Base-by-base conservation (phyloP, 2,329 filamentous ascomycete genomes). In the Fonsecaea monophora region DNA sequence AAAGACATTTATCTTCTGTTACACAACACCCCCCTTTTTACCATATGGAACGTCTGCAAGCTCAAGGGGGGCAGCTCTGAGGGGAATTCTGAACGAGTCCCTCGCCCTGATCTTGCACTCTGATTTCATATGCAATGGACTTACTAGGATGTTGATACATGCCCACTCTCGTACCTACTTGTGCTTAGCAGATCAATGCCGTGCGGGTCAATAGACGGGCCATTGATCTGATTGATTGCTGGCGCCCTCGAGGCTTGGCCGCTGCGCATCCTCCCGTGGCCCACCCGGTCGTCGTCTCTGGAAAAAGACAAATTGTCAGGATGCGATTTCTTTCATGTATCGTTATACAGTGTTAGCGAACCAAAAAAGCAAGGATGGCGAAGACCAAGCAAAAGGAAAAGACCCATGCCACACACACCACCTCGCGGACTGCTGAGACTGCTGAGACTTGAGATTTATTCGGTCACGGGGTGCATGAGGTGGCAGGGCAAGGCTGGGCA, bases 71-170 rank as follows among this genome's bases (percentile, higher is more conserved):
- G 25, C 21, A 25, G 25, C 3, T 3, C n/a, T 34, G 56, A 18
- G 34, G 8, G 15, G 57, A 2, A 37, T 15, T 32, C 40, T n/a
- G 34, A 18, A n/a, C 35, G 13, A 25, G 5, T 50, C 30, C 18
- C n/a, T 30, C 48, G 35, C 57, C 57, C 38, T 32, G 40, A 50
- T 45, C 15, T 50, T 15, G 9, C 21, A 48, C 34, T 50, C 57
- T 60, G 57, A 48, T 60, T 38, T 60, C 57, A 60, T 25, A 60
- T 50, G 45, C 38, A 25, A n/a, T 10, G n/a, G 10, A 32, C 50
- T 34, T 7, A 50, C 21, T 45, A 8, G 18, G 7, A 8, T 25
- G 18, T 10, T 10, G 7, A 25, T 21, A 21, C n/a, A 3, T n/a
- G 8, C n/a, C n/a, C 42, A 8, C 18, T 50, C 21, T 12, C 45